Evolutionary conservation across 2,329 filamentous ascomycete genomes (phyloP).

Genomic region (Herpotrichia juniperi): DNA sequence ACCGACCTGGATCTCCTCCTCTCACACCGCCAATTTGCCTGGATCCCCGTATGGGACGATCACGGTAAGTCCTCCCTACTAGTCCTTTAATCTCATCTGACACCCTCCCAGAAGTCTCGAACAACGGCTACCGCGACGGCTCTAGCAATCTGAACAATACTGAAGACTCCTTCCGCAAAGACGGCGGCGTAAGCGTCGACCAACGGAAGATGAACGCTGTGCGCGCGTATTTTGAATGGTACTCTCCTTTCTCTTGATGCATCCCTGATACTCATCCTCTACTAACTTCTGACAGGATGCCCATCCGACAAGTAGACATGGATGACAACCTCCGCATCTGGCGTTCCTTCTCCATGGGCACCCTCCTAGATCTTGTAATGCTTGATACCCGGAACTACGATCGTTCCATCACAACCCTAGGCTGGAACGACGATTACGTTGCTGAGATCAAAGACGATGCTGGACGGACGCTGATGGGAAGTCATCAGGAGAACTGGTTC

Average conservation of each 20-base stretch:
- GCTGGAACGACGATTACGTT: conserved; percentile 65
- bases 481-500: conserved; percentile 72
- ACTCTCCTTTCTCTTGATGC: conserved; percentile 15
- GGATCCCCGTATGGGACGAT: conserved; percentile 67
- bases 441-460: conserved; percentile 67
- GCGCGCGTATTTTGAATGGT: conserved; percentile 67
- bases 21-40: conserved; percentile 63
- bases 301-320: conserved; percentile 50
- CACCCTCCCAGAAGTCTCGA: conserved; percentile 57
- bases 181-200: conserved; percentile 67
- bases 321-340: conserved; percentile 52
- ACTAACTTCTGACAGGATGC: conserved; percentile 46
- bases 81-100: not conserved
- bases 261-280: not conserved
- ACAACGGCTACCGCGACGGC: conserved; percentile 71
- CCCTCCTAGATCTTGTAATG: conserved; percentile 49
- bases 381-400: conserved; percentile 51
- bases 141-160: conserved; percentile 68
- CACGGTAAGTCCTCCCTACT: conserved; percentile 15
- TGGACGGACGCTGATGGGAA: conserved; percentile 71
- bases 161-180: conserved; percentile 67
- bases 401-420: conserved; percentile 35
- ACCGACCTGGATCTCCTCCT: conserved; percentile 66
- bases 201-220: conserved; percentile 77
- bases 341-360: conserved; percentile 48